Conservation (phyloP, 2,329 filamentous ascomycete genomes). For the Sarocladium oryzae region DNA sequence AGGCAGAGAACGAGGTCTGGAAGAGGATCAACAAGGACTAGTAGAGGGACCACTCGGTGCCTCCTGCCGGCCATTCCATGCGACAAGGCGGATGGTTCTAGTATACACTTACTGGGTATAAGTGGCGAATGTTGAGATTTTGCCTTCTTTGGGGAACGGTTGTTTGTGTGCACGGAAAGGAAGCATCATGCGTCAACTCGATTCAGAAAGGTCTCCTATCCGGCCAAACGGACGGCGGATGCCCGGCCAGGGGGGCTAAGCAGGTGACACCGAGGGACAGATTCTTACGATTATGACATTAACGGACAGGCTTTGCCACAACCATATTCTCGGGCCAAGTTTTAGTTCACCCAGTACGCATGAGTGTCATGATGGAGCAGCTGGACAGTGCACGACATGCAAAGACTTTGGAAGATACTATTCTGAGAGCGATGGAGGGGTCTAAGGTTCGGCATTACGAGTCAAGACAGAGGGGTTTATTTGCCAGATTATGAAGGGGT, state of each 20-base stretch:
- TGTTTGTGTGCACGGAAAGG: no score
- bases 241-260: no score
- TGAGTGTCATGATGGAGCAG: not conserved
- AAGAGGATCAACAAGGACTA: conserved; percentile 54
- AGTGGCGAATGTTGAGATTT: not conserved
- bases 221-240: no score
- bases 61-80: no score
- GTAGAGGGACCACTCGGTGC: conserved; percentile 11
- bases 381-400: not conserved
- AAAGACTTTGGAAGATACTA: not conserved
- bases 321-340: not conserved
- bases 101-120: not conserved
- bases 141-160: not conserved
- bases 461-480: not conserved
- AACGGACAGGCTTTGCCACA: not conserved
- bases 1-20: conserved; percentile 57
- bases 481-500: not conserved
- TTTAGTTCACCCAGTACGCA: not conserved
- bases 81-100: not conserved
- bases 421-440: not conserved
- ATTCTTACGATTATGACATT: no score
- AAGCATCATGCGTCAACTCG: not conserved
- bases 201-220: no score
- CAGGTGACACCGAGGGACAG: no score
- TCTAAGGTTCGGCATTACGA: not conserved